Evolutionary conservation across 1,284 basidiomycete genomes (phyloP).

Genomic region (Coriolopsis trogii): DNA sequence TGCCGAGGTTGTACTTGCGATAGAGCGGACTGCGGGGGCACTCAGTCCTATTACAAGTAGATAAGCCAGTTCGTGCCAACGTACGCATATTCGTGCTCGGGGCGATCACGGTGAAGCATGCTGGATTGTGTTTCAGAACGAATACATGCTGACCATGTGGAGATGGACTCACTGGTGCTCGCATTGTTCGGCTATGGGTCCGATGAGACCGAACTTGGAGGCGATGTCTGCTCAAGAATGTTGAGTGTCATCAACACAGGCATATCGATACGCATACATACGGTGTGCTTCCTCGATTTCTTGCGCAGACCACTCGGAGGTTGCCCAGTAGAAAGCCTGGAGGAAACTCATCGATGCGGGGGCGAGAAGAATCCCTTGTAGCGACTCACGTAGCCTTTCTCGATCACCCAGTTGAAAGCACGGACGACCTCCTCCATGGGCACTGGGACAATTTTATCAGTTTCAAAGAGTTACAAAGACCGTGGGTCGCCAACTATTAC

Average conservation of each 20-base stretch:
- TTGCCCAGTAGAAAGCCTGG: constrained; percentile 73
- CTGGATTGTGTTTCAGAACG: no score
- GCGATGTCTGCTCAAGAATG: no score
- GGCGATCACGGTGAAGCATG: constrained; percentile 72
- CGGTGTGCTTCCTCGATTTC: constrained; percentile 75
- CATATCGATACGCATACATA: no score
- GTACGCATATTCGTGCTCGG: constrained; percentile 81
- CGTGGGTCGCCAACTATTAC: no score
- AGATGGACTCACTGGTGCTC: constrained; percentile 60
- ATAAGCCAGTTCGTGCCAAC: constrained; percentile 21
- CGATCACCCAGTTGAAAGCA: constrained; percentile 70
- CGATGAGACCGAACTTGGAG: constrained; percentile 65
- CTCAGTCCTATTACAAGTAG: not conserved
- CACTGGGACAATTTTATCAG: no score
- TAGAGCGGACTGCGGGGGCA: constrained; percentile 50
- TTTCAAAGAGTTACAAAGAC: no score
- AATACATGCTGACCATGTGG: no score
- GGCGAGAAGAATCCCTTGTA: not conserved
- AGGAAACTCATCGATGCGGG: no score
- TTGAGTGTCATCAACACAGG: no score
- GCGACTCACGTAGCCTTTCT: constrained; percentile 61
- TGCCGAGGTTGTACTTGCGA: constrained; percentile 60
- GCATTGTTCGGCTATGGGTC: constrained; percentile 81
- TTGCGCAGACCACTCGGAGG: constrained; percentile 79
- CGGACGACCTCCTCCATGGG: constrained; percentile 76